Conservation (phyloP, 441 rosid species). For the Metrosideros polymorpha region DNA sequence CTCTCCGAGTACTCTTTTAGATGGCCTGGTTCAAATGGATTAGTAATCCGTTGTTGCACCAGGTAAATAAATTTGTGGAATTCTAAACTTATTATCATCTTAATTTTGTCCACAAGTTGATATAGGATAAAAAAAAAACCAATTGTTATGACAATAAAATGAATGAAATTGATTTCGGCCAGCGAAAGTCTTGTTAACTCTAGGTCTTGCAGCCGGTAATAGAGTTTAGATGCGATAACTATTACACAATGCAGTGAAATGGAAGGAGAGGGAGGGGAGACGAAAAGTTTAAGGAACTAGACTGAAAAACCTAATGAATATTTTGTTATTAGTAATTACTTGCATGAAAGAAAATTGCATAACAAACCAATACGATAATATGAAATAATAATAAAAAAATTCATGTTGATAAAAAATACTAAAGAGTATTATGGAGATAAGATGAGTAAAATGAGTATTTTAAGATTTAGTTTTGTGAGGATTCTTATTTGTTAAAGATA, state of each 20-base stretch:
- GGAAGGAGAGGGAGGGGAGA: not conserved
- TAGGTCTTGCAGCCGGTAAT: not conserved
- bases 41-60: not conserved
- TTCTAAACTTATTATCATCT: not conserved
- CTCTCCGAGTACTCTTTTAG: not conserved
- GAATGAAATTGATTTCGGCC: not conserved
- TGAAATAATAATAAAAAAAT: not conserved
- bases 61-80: not conserved
- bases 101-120: not conserved
- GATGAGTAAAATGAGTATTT: not conserved
- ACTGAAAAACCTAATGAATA: not conserved
- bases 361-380: not conserved
- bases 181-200: no score
- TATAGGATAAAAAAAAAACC: not conserved
- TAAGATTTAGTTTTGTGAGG: not conserved
- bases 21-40: not conserved
- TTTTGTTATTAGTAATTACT: not conserved
- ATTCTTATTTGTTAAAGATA: not conserved
- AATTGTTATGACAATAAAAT: not conserved
- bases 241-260: not conserved
- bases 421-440: not conserved
- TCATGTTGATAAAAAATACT: not conserved
- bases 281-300: accelerated
- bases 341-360: not conserved
- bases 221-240: not conserved